phyloP scores from a whole-genome alignment of 106 monocot genomes.

The Acorus gramineus region DNA sequence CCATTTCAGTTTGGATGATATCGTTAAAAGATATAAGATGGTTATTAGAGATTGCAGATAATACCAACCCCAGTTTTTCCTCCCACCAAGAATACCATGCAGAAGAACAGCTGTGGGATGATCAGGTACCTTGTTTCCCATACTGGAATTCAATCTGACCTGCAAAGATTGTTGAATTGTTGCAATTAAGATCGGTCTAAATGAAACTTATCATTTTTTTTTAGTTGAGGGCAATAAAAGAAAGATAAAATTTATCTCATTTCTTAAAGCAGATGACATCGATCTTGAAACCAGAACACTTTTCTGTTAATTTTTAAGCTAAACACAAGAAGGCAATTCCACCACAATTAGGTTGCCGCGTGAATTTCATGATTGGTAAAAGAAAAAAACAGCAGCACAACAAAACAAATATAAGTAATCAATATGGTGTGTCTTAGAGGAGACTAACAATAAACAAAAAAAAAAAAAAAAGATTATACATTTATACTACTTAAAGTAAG shows the following conservation, averaged over 20 bases:
- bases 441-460: neutral
- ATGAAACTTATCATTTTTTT: neutral
- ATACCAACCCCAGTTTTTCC: conserved; percentile 92
- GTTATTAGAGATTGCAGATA: neutral
- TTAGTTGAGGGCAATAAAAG: neutral
- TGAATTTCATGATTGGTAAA: too few species aligned
- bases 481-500: too few species aligned
- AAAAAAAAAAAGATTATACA: neutral
- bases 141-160: conserved; percentile 58
- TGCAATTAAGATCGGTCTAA: neutral
- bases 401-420: too few species aligned
- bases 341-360: too few species aligned
- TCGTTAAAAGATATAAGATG: too few species aligned
- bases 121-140: conserved; percentile 64
- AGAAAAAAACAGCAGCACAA: too few species aligned
- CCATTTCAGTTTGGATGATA: neutral
- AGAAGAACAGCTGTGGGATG: conserved; percentile 92
- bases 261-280: neutral
- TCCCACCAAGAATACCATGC: conserved; percentile 90
- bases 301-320: neutral
- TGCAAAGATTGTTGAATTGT: conserved; percentile 17
- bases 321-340: too few species aligned
- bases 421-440: neutral
- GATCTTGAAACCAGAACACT: conserved; percentile 1
- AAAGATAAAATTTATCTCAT: neutral